phyloP scores from a whole-genome alignment of 1,139 yeast species.

The Keqinozyma sinolaborantium region DNA sequence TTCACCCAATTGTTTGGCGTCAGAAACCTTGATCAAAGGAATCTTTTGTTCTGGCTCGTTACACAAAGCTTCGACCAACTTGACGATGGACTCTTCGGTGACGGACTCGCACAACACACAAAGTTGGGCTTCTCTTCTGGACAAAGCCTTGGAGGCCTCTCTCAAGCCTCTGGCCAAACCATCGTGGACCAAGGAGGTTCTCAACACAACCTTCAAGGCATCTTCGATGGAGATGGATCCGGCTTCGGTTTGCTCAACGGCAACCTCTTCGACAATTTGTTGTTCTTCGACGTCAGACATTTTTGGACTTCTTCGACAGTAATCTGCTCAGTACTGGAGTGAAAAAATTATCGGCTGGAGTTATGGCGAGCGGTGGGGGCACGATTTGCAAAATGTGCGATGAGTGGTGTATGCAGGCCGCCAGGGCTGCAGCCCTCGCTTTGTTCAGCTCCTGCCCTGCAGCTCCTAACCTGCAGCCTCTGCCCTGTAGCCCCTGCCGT shows the following conservation, averaged over 20 bases:
- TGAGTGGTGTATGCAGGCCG: too few species aligned
- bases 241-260: slow-evolving; percentile 80
- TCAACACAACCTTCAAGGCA: slow-evolving; percentile 96
- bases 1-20: slow-evolving; percentile 99
- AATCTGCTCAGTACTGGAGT: slow-evolving; percentile 71
- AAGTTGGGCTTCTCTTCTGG: slow-evolving; percentile 97
- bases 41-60: slow-evolving; percentile 96
- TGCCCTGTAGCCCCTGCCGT: too few species aligned
- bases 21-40: slow-evolving; percentile 98
- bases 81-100: slow-evolving; percentile 95
- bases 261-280: slow-evolving; percentile 81
- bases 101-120: slow-evolving; percentile 98
- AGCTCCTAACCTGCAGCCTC: too few species aligned
- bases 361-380: too few species aligned
- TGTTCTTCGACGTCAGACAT: slow-evolving; percentile 90
- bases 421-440: too few species aligned
- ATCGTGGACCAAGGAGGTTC: slow-evolving; percentile 97
- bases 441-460: too few species aligned
- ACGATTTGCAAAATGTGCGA: too few species aligned
- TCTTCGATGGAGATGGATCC: slow-evolving; percentile 96
- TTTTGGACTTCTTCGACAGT: slow-evolving; percentile 86
- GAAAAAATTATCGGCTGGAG: slow-evolving; percentile 8
- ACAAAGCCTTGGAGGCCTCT: slow-evolving; percentile 98
- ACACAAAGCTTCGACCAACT: slow-evolving; percentile 99
- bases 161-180: slow-evolving; percentile 99